Percentiles rank a stretch among this genome's conserved stretches.
Evolutionary conservation across 257 asterid genomes (phyloP).

Genomic region (Nicotiana undulata): DNA sequence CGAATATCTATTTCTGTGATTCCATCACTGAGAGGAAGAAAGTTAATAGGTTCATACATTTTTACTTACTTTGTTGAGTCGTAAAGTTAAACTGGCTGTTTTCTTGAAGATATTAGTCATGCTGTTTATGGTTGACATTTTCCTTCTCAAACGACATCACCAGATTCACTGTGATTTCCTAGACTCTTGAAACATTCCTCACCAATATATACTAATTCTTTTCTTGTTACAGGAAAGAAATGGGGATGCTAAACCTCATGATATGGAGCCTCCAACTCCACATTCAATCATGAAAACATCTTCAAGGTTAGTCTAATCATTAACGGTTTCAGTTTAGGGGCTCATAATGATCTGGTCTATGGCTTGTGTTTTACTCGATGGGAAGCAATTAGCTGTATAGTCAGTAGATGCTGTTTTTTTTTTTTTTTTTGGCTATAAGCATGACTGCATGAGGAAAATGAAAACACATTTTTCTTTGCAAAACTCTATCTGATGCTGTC

Average conservation of each 20-base stretch:
- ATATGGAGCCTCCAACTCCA: constrained; percentile 72
- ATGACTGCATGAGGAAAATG: background rate
- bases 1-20: background rate
- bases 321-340: background rate
- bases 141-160: background rate
- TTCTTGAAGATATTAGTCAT: background rate
- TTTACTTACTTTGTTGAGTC: background rate
- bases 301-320: constrained; percentile 53
- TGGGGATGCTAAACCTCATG: constrained; percentile 63
- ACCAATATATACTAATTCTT: background rate
- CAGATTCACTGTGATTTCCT: background rate
- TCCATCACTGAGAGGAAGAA: background rate
- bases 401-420: background rate
- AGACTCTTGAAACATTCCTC: background rate
- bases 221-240: constrained; percentile 59
- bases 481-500: background rate
- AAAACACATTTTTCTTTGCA: background rate
- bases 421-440: background rate
- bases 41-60: background rate
- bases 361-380: background rate
- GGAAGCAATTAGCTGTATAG: background rate
- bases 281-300: constrained; percentile 53
- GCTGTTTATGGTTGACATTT: background rate
- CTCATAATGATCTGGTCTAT: background rate
- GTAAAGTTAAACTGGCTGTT: background rate